phyloP scores from a whole-genome alignment of 2,329 filamentous ascomycete species.

The Berkeleyomyces rouxiae region DNA sequence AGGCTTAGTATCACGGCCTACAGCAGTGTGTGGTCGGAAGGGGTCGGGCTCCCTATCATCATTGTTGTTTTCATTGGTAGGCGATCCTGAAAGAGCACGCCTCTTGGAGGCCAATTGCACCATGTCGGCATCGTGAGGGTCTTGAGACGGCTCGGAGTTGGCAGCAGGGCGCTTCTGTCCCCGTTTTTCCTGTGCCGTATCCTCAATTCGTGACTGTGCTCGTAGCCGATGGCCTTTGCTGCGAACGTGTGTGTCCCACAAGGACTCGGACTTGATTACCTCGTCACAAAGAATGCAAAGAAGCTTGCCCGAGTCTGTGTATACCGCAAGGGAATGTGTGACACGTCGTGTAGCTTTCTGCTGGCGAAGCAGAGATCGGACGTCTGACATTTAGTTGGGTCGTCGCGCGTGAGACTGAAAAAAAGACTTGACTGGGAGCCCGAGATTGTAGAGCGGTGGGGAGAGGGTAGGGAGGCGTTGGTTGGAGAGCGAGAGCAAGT shows the following conservation, averaged over 20 bases:
- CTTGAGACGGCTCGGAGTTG: conserved; percentile 17
- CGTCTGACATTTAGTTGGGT: conserved; percentile 48
- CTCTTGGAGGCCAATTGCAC: not conserved
- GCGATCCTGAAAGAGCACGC: not conserved
- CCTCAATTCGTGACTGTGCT: conserved; percentile 14
- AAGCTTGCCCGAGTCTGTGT: conserved; percentile 51
- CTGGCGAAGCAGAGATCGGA: conserved; percentile 61
- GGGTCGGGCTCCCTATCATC: not conserved
- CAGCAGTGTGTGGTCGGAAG: not conserved
- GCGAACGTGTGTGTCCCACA: conserved; percentile 49
- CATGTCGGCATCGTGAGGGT: not conserved
- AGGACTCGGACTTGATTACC: conserved; percentile 44
- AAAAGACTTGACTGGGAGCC: not conserved
- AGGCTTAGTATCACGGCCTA: not conserved
- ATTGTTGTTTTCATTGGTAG: not conserved
- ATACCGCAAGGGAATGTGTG: conserved; percentile 50
- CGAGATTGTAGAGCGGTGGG: conserved; percentile 4
- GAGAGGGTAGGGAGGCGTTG: not conserved
- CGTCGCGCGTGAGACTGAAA: not conserved
- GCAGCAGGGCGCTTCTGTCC: conserved; percentile 19
- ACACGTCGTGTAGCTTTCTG: conserved; percentile 61
- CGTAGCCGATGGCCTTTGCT: conserved; percentile 27
- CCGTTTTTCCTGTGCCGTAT: conserved; percentile 12
- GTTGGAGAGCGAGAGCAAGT: too few relatives aligned
- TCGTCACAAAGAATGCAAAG: conserved; percentile 51